Conservation (phyloP, 176 grass and related monocot species). For the Triticum urartu region DNA sequence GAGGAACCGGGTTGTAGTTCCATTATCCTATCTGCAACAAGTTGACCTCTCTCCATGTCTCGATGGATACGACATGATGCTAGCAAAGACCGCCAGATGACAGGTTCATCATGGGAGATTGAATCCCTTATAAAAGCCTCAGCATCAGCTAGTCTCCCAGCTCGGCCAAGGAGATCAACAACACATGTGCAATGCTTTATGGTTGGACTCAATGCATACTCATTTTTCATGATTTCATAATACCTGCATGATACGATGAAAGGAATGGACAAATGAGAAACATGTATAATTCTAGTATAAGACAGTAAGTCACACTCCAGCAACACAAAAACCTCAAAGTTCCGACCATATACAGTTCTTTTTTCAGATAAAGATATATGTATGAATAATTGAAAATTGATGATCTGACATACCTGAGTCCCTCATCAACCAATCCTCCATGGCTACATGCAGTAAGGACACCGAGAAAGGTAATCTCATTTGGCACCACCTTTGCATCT, state of each 20-base stretch:
- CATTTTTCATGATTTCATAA: slow-evolving; percentile 53
- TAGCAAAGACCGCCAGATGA: slow-evolving; percentile 58
- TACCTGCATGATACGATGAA: slow-evolving; percentile 43
- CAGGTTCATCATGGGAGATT: slow-evolving; percentile 44
- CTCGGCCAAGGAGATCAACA: slow-evolving; percentile 71
- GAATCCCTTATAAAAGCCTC: slow-evolving; percentile 57
- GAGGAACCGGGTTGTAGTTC: slow-evolving; percentile 54
- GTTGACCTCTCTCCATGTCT: slow-evolving; percentile 53
- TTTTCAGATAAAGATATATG: background rate
- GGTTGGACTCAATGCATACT: slow-evolving; percentile 52
- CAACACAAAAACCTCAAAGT: background rate
- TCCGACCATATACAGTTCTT: background rate
- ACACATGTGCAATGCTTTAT: slow-evolving; percentile 67
- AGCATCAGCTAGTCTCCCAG: slow-evolving; percentile 67
- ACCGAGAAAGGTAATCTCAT: slow-evolving; percentile 71
- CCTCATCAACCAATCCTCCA: slow-evolving; percentile 71
- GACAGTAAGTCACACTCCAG: background rate
- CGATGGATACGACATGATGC: slow-evolving; percentile 64
- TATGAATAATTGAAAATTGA: background rate
- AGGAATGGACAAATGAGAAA: background rate
- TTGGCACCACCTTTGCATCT: slow-evolving; percentile 44
- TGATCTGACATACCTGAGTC: slow-evolving; percentile 43
- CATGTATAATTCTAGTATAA: slow-evolving; percentile 3
- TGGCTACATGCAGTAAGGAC: slow-evolving; percentile 83
- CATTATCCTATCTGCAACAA: slow-evolving; percentile 49